These are phyloP conservation scores for Ceratocystis eucalypticola DNA, from an alignment of 2,329 filamentous ascomycete species.

Conservation along the genomic window DNA sequence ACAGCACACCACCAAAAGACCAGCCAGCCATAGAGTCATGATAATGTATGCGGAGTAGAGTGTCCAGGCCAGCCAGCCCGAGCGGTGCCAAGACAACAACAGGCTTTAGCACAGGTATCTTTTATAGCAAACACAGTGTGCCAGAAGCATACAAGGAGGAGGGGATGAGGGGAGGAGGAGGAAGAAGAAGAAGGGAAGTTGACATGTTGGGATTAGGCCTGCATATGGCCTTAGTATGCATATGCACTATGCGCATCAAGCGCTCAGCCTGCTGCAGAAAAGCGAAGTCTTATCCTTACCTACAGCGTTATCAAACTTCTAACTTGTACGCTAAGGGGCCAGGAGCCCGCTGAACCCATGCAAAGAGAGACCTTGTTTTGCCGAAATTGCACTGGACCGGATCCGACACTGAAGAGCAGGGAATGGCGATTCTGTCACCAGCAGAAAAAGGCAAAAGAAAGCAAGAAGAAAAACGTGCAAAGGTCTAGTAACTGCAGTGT, in stretches of 20 bases:
- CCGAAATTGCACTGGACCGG: not conserved
- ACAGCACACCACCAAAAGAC: not conserved
- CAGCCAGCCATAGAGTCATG: too few relatives aligned
- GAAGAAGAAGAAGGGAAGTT: not conserved
- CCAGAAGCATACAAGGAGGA: not conserved
- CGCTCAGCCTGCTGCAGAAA: not conserved
- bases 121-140: conserved; percentile 1
- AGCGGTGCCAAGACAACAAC: too few relatives aligned
- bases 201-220: not conserved
- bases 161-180: not conserved
- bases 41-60: too few relatives aligned
- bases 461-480: not conserved
- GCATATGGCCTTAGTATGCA: not conserved
- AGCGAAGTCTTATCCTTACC: not conserved
- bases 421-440: not conserved
- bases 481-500: not conserved
- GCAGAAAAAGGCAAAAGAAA: not conserved
- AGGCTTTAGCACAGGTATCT: not conserved
- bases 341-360: conserved; percentile 3
- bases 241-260: not conserved
- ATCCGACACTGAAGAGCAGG: not conserved
- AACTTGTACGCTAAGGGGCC: not conserved
- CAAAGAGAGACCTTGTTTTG: not conserved
- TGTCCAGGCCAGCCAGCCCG: not conserved
- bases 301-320: not conserved